phyloP scores from a whole-genome alignment of 805 yeast species.

The Kodamaea sagamina region DNA sequence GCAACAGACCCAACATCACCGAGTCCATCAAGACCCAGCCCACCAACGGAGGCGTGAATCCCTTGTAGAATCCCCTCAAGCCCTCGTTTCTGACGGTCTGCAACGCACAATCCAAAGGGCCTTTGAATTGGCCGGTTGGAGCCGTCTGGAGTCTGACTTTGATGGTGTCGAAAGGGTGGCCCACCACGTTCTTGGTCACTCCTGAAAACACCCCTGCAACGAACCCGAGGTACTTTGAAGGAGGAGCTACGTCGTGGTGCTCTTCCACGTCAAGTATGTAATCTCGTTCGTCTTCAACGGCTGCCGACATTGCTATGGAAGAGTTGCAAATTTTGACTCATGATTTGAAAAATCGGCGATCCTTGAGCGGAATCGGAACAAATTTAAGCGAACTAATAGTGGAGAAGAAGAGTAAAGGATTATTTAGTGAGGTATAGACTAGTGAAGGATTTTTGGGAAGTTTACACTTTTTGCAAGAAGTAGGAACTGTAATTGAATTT shows the following conservation, averaged over 20 bases:
- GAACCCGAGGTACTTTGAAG: constrained; percentile 68
- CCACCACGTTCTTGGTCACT: constrained; percentile 82
- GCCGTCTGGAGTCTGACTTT: constrained; percentile 81
- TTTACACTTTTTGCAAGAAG: too few relatives aligned
- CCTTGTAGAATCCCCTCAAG: constrained; percentile 75
- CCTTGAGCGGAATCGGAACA: neutral
- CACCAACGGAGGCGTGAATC: constrained; percentile 88
- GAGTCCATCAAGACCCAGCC: constrained; percentile 96
- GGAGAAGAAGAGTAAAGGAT: too few relatives aligned
- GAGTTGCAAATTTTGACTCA: neutral
- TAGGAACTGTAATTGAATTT: too few relatives aligned
- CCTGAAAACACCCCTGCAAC: constrained; percentile 90
- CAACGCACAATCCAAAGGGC: constrained; percentile 77
- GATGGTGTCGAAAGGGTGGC: constrained; percentile 91
- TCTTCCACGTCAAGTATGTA: constrained; percentile 17
- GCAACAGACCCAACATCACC: constrained; percentile 84
- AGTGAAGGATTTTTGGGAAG: too few relatives aligned
- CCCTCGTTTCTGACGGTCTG: constrained; percentile 79
- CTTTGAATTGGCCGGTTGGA: constrained; percentile 61
- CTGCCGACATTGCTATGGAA: constrained; percentile 25
- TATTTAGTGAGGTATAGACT: too few relatives aligned
- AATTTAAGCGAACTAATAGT: too few relatives aligned
- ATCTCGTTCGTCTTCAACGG: constrained; percentile 31
- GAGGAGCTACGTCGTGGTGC: constrained; percentile 21
- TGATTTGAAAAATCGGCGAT: neutral